Evolutionary conservation across 2,329 filamentous ascomycete genomes (phyloP).

Genomic region (Cryphonectria parasitica): DNA sequence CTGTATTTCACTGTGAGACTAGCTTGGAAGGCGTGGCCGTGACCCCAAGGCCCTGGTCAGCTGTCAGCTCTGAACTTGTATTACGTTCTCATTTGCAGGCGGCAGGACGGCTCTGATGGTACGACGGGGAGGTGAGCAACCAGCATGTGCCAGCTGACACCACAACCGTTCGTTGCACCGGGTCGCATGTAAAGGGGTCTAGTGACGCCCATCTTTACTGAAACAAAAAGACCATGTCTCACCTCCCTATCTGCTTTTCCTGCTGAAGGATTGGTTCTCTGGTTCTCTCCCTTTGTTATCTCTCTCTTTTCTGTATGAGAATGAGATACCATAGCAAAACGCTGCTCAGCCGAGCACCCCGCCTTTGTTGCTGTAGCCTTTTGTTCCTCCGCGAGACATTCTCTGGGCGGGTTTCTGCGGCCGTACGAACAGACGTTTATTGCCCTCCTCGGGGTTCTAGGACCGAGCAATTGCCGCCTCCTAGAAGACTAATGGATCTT

Average conservation of each 20-base stretch:
- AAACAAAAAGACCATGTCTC: not conserved
- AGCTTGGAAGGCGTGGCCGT: not conserved
- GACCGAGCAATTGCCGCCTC: not conserved
- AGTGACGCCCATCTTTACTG: slow-evolving; percentile 1
- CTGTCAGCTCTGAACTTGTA: slow-evolving; percentile 1
- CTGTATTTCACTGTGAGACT: not conserved
- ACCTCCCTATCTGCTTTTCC: not conserved
- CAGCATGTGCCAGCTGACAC: slow-evolving; percentile 6
- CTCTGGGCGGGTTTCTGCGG: not conserved
- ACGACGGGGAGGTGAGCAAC: not conserved
- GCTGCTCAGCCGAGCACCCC: not conserved
- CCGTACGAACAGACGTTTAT: not conserved
- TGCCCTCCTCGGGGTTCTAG: not conserved
- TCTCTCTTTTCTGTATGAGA: not conserved
- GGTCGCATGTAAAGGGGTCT: not conserved
- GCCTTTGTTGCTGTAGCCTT: not conserved
- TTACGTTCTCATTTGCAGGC: not conserved
- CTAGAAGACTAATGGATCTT: not conserved
- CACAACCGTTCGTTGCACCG: not conserved
- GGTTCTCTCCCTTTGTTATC: not conserved
- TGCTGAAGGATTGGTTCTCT: not conserved
- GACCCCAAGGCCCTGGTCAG: not conserved
- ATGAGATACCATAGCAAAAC: not conserved
- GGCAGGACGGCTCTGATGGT: not conserved
- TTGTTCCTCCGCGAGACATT: not conserved